phyloP scores from a whole-genome alignment of 2,329 filamentous ascomycete genomes.

The Fusarium sp. region DNA sequence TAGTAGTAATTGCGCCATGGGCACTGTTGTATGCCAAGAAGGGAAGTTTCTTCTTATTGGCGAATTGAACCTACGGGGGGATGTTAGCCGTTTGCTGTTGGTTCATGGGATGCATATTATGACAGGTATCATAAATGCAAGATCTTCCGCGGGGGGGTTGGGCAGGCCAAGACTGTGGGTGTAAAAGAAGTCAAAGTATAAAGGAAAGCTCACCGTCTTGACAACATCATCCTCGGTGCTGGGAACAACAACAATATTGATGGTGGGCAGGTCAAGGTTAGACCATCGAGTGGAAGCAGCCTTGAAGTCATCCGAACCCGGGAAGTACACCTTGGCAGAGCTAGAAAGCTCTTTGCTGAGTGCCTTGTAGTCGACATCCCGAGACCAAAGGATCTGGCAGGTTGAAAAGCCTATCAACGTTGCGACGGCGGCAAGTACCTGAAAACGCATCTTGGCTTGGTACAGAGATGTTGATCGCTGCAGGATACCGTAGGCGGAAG shows the following conservation, averaged over 20 bases:
- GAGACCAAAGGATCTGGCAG: conserved; percentile 7
- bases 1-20: conserved; percentile 9
- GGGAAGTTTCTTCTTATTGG: conserved; percentile 11
- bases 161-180: no score
- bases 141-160: neutral
- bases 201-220: neutral
- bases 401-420: neutral
- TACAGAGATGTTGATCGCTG: neutral
- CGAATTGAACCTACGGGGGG: neutral
- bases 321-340: conserved; percentile 14
- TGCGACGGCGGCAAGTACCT: neutral
- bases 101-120: neutral
- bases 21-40: conserved; percentile 10
- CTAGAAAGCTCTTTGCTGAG: conserved; percentile 7
- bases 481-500: neutral
- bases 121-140: neutral
- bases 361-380: conserved; percentile 2
- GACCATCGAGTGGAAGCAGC: conserved; percentile 6
- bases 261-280: neutral
- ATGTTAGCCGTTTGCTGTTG: neutral
- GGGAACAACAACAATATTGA: conserved; percentile 14
- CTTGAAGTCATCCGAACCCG: neutral
- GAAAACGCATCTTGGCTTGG: conserved; percentile 9
- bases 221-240: conserved; percentile 6
- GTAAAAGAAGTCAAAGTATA: no score